These are phyloP conservation scores for Rhizopus delemar DNA, from an alignment of 371 early-diverging fungal genomes.

Conservation along the genomic window DNA sequence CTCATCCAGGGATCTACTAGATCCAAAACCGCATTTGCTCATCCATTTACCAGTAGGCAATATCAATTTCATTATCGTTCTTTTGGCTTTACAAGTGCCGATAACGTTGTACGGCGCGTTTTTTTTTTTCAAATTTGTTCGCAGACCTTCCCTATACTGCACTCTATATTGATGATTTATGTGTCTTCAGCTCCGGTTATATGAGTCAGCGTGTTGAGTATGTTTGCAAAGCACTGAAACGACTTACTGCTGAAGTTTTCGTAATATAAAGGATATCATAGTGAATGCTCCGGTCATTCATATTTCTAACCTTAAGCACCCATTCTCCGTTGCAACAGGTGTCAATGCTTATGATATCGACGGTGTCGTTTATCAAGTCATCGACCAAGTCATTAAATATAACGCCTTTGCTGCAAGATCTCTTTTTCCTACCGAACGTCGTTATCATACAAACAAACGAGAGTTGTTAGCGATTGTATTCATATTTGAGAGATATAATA, in stretches of 20 bases:
- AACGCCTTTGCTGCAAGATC: constrained; percentile 27
- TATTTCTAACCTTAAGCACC: constrained; percentile 22
- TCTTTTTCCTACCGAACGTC: constrained; percentile 1
- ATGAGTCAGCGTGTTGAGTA: not conserved
- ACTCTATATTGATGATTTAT: constrained; percentile 12
- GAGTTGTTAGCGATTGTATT: constrained; percentile 5
- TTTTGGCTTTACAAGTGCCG: constrained; percentile 3
- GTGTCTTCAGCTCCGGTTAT: not conserved
- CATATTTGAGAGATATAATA: not conserved
- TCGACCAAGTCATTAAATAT: constrained; percentile 11
- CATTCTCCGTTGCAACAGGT: constrained; percentile 42
- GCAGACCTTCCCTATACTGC: constrained; percentile 6
- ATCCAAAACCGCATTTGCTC: not conserved
- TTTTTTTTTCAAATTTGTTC: not conserved
- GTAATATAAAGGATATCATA: not conserved
- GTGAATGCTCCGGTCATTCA: constrained; percentile 12
- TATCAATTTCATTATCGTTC: not conserved
- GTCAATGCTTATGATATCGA: constrained; percentile 41
- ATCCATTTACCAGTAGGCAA: not conserved
- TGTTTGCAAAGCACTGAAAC: constrained; percentile 5
- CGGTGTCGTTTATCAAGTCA: constrained; percentile 29
- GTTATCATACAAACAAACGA: not conserved
- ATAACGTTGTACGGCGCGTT: not conserved
- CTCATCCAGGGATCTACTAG: not conserved
- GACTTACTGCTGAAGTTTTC: constrained; percentile 7